phyloP scores from a whole-genome alignment of 805 yeast genomes.

The Hanseniaspora taiwanica region DNA sequence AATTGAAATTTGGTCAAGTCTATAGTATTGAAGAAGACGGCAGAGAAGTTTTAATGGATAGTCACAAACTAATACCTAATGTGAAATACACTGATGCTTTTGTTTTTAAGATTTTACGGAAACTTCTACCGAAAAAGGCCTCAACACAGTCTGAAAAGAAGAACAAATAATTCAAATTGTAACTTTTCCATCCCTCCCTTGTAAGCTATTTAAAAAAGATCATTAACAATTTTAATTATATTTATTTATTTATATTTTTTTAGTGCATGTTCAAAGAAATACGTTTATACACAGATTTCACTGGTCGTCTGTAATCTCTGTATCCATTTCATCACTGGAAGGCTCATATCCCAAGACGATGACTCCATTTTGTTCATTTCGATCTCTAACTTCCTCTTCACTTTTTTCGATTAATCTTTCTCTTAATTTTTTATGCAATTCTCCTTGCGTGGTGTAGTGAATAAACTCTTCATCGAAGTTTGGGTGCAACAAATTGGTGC shows the following conservation, averaged over 20 bases:
- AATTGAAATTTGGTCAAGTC: constrained; percentile 49
- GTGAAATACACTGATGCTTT: constrained; percentile 1
- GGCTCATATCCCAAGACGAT: constrained; percentile 20
- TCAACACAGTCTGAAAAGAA: constrained; percentile 6
- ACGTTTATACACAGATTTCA: no score
- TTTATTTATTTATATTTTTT: no score
- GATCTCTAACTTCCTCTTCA: constrained; percentile 16
- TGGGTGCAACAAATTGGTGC: constrained; percentile 1
- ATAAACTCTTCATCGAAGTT: constrained; percentile 1
- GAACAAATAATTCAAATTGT: neutral
- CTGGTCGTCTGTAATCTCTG: constrained; percentile 5
- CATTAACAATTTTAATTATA: no score
- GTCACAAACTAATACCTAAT: neutral
- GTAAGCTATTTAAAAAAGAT: no score
- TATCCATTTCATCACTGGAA: neutral
- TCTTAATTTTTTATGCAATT: constrained; percentile 18
- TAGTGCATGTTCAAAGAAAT: no score
- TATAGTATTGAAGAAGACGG: constrained; percentile 35
- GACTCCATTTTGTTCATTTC: constrained; percentile 21
- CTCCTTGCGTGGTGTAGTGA: constrained; percentile 16
- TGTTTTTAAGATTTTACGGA: constrained; percentile 11
- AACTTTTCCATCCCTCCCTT: no score
- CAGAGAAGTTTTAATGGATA: constrained; percentile 23
- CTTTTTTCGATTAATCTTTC: constrained; percentile 16
- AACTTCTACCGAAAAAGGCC: neutral